A percentile compares a stretch with the other conserved stretches of the same genome.
These are phyloP conservation scores for Zostera marina DNA, from an alignment of 116 monocot genomes.

Conservation along the genomic window DNA sequence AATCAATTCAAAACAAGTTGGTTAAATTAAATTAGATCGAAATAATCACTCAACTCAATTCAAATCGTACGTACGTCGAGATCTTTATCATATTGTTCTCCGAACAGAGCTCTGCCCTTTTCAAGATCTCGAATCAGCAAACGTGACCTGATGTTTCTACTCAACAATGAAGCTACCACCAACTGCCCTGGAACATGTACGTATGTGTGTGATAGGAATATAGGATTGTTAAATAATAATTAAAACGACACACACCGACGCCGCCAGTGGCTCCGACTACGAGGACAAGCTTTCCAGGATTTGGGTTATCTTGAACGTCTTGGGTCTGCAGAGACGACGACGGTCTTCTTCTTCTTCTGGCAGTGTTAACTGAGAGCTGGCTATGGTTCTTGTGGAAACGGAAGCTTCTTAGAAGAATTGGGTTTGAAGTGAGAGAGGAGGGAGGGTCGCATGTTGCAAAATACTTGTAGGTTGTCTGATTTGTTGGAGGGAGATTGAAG, in stretches of 20 bases:
- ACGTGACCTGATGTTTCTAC: conserved; percentile 45
- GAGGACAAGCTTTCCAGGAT: conserved; percentile 32
- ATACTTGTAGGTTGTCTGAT: neutral
- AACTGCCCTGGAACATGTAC: conserved; percentile 2
- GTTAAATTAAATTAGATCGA: too few relatives aligned
- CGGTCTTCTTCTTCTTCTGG: conserved; percentile 6
- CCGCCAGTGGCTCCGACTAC: conserved; percentile 81
- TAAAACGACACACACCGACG: conserved; percentile 53
- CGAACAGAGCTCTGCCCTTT: conserved; percentile 59
- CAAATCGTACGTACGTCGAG: conserved; percentile 30
- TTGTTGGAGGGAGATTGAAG: neutral
- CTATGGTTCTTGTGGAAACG: too few relatives aligned
- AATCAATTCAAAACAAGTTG: too few relatives aligned
- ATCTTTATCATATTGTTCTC: conserved; percentile 39
- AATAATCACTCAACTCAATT: too few relatives aligned
- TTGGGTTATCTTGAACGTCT: neutral
- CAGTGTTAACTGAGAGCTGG: neutral
- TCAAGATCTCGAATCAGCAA: conserved; percentile 64
- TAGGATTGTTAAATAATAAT: too few relatives aligned
- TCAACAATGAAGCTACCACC: conserved; percentile 28
- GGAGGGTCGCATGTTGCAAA: neutral
- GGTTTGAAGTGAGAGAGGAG: neutral
- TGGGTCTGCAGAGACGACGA: neutral
- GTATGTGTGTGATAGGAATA: too few relatives aligned
- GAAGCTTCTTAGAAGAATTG: neutral